Percentiles rank a stretch among this genome's conserved stretches.
Evolutionary conservation across 306 rosid species (phyloP).

Genomic region (Quercus berberidifolia): DNA sequence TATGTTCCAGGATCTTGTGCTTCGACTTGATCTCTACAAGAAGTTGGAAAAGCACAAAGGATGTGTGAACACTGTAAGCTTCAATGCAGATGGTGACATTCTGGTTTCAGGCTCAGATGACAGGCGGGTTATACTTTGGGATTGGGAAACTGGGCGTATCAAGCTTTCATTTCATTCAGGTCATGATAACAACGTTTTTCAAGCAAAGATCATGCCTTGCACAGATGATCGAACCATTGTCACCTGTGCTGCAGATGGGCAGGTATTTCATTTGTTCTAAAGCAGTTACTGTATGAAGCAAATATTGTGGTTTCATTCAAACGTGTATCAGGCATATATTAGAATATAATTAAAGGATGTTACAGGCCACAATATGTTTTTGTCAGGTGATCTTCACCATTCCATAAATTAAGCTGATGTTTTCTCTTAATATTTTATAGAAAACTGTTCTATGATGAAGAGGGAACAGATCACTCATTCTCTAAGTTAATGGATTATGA

Average conservation of each 20-base stretch:
- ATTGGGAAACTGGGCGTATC: constrained; percentile 60
- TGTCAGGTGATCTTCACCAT: neutral
- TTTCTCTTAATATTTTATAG: neutral
- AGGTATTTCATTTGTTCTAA: constrained; percentile 37
- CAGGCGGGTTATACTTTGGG: constrained; percentile 71
- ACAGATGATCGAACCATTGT: constrained; percentile 68
- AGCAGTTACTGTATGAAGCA: neutral
- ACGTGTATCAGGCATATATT: neutral
- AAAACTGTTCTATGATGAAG: too few species aligned
- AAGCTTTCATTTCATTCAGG: constrained; percentile 65
- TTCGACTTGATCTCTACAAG: constrained; percentile 56
- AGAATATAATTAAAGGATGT: neutral
- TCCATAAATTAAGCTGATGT: neutral
- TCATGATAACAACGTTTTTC: constrained; percentile 68
- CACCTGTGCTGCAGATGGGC: constrained; percentile 95
- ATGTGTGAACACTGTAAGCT: constrained; percentile 81
- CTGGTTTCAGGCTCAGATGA: constrained; percentile 90
- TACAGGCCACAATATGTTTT: neutral
- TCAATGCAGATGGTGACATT: constrained; percentile 70
- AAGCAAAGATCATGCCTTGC: constrained; percentile 77
- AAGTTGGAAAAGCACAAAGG: constrained; percentile 73
- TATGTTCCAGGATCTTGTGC: constrained; percentile 68
- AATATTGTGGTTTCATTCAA: neutral
- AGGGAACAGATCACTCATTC: neutral
- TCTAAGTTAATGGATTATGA: neutral